Conservation (phyloP, 2,329 filamentous ascomycete genomes). For the Hymenoscyphus repandus region DNA sequence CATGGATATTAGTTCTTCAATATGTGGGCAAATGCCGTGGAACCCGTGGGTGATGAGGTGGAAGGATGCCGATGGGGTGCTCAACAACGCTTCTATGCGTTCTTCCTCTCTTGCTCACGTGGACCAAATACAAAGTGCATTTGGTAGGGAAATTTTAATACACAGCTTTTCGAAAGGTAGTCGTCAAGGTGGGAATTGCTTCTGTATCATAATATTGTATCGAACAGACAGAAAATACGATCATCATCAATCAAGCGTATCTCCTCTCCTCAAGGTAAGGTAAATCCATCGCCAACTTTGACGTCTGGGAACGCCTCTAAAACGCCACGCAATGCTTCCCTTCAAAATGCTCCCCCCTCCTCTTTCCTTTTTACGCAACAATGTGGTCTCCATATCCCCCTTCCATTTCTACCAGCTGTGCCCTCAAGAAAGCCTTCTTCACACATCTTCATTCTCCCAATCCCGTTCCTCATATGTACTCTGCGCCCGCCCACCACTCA, state of each 20-base stretch:
- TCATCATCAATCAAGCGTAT: background rate
- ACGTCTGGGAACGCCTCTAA: background rate
- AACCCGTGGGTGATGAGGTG: no score
- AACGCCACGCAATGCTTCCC: slow-evolving; percentile 12
- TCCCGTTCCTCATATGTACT: slow-evolving; percentile 59
- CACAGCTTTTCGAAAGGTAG: no score
- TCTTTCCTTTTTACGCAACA: background rate
- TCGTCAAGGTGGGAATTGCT: no score
- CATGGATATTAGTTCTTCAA: no score
- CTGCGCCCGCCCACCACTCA: slow-evolving; percentile 40
- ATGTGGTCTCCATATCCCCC: background rate
- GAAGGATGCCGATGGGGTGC: no score
- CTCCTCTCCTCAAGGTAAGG: background rate
- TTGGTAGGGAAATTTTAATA: no score
- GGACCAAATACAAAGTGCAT: no score
- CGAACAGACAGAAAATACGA: background rate
- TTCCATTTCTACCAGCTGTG: no score
- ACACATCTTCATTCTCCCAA: slow-evolving; percentile 58
- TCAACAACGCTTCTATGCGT: no score
- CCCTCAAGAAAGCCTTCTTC: slow-evolving; percentile 5
- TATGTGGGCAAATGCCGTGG: no score
- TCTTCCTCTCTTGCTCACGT: no score
- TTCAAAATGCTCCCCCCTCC: slow-evolving; percentile 6
- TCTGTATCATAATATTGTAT: background rate
- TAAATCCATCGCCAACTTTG: background rate